Base-by-base conservation (phyloP, 257 asterid species). In the Striga asiatica region DNA sequence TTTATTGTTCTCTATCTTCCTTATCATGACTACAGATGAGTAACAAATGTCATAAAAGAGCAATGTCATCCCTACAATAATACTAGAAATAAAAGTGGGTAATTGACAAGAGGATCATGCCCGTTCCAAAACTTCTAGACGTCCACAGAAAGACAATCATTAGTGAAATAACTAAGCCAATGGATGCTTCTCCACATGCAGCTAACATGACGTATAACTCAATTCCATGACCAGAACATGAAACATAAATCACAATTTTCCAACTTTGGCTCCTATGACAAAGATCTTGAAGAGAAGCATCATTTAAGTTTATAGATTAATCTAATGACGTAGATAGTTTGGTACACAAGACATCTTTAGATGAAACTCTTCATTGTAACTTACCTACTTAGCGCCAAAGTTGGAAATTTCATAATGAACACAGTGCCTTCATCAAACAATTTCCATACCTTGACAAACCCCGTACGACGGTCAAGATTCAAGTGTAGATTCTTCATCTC, bases 401-500 rank as follows among this genome's bases (percentile, higher is more conserved):
- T 35, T 1, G 58, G 17, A 4, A 47, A 6, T 37, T 31, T 18
- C 35, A 45, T 17, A 28, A 20, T 21, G 28, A n/a, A 25, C 9
- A 18, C 23, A 0, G 31, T 16, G 38, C 18, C 17, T 18, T 34
- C 13, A 20, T 17, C 38, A 50, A 52, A 35, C n/a, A 66, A n/a
- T 16, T 39, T 25, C 16, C 20, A 13, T 60, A 88, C 99, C 95
- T 88, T 92, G 78, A 92, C 99, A 76, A 70, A 92, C 41, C 99
- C 99, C n/a, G 99, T 82, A 7, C 99, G 88, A 0, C 99, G 93
- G 54, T 92, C 94, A 63, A 92, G 95, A 73, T 92, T 92, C 84
- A 92, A 73, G 78, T 88, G 99, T 73, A 92, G 74, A 65, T 79
- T 92, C 71, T 66, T 92, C n/a, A 92, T 88, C 65, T 86, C 95